Evolutionary conservation across 2,329 filamentous ascomycete species (phyloP).

Genomic region (Ophiostoma angusticollis): DNA sequence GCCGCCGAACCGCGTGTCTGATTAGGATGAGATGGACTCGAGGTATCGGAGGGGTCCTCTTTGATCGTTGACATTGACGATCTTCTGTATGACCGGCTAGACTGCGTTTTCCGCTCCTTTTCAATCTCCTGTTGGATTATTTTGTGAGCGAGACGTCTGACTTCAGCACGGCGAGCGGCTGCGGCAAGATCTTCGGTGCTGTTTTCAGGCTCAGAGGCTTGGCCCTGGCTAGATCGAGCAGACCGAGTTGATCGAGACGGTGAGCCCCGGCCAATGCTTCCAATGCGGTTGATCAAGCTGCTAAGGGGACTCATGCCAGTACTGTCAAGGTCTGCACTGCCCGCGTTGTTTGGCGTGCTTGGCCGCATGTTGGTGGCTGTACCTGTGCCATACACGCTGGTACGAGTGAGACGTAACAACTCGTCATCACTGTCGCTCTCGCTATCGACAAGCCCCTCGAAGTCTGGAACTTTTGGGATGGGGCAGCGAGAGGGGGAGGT

Average conservation of each 20-base stretch:
- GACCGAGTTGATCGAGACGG: slow-evolving; percentile 33
- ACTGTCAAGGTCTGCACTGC: neutral
- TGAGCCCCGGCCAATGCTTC: slow-evolving; percentile 32
- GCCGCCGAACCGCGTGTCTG: neutral
- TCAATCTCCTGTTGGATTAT: slow-evolving; percentile 46
- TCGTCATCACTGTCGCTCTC: slow-evolving; percentile 31
- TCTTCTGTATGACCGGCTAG: slow-evolving; percentile 4
- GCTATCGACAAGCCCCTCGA: slow-evolving; percentile 20
- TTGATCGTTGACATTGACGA: slow-evolving; percentile 13
- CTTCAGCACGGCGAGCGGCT: slow-evolving; percentile 40
- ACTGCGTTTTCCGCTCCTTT: slow-evolving; percentile 24
- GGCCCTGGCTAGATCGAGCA: slow-evolving; percentile 23
- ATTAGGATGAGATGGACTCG: neutral
- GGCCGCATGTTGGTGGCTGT: neutral
- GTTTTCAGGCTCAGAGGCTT: slow-evolving; percentile 29
- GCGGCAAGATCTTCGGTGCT: slow-evolving; percentile 34
- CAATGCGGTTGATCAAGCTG: slow-evolving; percentile 31
- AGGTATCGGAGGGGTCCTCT: slow-evolving; percentile 10
- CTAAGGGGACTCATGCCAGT: slow-evolving; percentile 25
- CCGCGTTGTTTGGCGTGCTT: slow-evolving; percentile 1
- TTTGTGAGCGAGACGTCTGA: slow-evolving; percentile 41
- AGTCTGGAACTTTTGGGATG: slow-evolving; percentile 9
- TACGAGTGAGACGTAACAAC: slow-evolving; percentile 9
- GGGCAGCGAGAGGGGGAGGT: neutral
- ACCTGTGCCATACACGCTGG: neutral